Percentiles rank a stretch among this genome's conserved stretches.
Evolutionary conservation across 2,329 filamentous ascomycete genomes (phyloP).

Genomic region (Claviceps monticola): DNA sequence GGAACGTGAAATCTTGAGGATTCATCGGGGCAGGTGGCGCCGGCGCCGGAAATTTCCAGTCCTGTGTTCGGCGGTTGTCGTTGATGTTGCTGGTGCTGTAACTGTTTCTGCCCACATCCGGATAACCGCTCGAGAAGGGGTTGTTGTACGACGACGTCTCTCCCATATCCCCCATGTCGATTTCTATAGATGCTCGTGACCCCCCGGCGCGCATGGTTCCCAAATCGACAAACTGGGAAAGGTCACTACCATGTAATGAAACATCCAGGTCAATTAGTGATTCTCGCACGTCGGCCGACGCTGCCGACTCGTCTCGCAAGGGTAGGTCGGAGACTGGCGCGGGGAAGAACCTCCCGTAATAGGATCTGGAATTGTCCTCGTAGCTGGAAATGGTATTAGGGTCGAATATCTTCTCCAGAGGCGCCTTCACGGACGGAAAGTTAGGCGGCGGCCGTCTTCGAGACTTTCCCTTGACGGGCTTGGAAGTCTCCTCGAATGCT

Average conservation of each 20-base stretch:
- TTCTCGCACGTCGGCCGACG: constrained; percentile 39
- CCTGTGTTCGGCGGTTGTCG: constrained; percentile 35
- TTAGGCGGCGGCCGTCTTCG: constrained; percentile 44
- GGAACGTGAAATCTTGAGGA: constrained; percentile 38
- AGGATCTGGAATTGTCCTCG: constrained; percentile 46
- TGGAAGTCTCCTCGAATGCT: constrained; percentile 34
- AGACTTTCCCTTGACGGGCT: constrained; percentile 37
- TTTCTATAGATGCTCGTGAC: constrained; percentile 33
- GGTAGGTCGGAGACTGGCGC: constrained; percentile 40
- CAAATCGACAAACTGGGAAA: constrained; percentile 46
- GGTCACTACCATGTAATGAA: constrained; percentile 39
- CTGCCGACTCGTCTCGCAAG: constrained; percentile 39
- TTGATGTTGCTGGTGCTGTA: constrained; percentile 18
- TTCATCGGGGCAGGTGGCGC: constrained; percentile 34
- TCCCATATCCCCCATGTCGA: constrained; percentile 32
- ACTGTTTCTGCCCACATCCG: constrained; percentile 30
- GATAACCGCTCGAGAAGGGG: constrained; percentile 43
- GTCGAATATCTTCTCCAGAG: constrained; percentile 52
- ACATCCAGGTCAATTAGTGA: constrained; percentile 52
- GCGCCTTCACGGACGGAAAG: constrained; percentile 42
- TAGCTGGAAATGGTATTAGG: constrained; percentile 52
- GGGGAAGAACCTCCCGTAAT: constrained; percentile 38
- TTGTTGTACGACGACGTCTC: constrained; percentile 29
- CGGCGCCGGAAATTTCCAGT: constrained; percentile 45
- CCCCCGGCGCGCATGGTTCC: constrained; percentile 42